Percentiles rank a stretch among this genome's conserved stretches.
phyloP scores from a whole-genome alignment of 1,139 yeast species.

The Pichia sp. region DNA sequence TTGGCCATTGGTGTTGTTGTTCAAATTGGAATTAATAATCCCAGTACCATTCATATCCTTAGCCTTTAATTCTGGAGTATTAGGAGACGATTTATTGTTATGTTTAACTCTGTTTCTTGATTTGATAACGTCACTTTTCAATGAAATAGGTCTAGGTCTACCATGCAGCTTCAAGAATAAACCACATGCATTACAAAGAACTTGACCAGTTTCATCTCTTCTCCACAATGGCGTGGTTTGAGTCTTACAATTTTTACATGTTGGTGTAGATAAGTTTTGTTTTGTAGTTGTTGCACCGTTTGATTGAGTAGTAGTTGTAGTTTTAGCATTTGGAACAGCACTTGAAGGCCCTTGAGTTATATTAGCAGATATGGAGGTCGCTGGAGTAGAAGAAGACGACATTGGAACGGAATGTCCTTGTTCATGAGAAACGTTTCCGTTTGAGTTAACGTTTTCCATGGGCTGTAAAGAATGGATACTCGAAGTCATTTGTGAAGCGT shows the following conservation, averaged over 20 bases:
- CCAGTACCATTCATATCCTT: conserved; percentile 17
- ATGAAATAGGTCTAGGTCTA: conserved; percentile 81
- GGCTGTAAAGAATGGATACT: no score
- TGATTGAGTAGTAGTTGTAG: conserved; percentile 33
- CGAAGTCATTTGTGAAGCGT: no score
- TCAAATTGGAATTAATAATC: conserved; percentile 1
- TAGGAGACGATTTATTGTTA: conserved; percentile 23
- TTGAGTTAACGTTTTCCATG: no score
- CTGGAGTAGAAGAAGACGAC: no score
- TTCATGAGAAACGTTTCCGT: no score
- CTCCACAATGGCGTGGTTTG: conserved; percentile 95
- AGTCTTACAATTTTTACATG: conserved; percentile 86
- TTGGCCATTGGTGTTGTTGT: background rate
- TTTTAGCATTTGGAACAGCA: conserved; percentile 41
- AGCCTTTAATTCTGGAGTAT: conserved; percentile 28
- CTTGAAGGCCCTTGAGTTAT: background rate
- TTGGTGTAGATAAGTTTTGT: conserved; percentile 51
- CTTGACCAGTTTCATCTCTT: conserved; percentile 88
- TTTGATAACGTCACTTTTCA: conserved; percentile 88
- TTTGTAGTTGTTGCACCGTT: conserved; percentile 33
- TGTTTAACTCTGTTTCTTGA: conserved; percentile 71
- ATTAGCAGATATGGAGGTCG: no score
- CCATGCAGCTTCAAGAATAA: conserved; percentile 86
- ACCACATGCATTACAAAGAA: conserved; percentile 93
- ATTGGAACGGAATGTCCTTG: no score